Evolutionary conservation across 2,329 filamentous ascomycete genomes (phyloP), one percentile per base, ranked within the genome.

Genomic region (Colletotrichum acutatum): DNA sequence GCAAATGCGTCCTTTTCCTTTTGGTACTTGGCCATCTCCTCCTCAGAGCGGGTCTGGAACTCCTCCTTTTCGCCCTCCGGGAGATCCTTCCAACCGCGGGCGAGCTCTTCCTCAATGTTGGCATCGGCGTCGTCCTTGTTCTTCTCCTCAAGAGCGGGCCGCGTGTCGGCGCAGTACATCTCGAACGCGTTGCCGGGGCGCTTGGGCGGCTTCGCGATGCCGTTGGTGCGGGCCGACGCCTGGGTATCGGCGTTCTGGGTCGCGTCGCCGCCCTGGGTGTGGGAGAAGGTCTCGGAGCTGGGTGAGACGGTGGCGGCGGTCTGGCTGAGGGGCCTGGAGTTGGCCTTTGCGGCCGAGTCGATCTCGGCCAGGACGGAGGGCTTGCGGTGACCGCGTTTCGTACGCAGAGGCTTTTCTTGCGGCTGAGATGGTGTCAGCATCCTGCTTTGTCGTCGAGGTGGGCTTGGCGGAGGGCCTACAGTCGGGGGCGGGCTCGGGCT

Each of bases 401-500:
- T 91, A 37, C 93, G 90, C 75, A 95, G 84, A 34, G 93, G 93
- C 82, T 95, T 95, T 78, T 95, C 93, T 82, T 94, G 92, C 42
- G 93, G 93, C 92, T 94, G 80, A 78, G 74, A 74, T 72, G 68
- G 67, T 74, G 71, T 74, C 68, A 74, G 71, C 71, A 74, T 56
- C 70, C 71, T 71, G 68, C 71, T 68, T 74, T 74, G 67, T 62
- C 66, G 73, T 74, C 71, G 73, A 71, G 71, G 71, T 74, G 66
- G 73, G 63, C 65, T 72, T 64, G 73, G 61, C 42, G 54, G 61
- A 61, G 67, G 66, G 84, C 90, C 76, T 90, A 94, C 92, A 78
- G 93, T 95, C 56, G 93, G 93, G 28, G 93, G 93, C n/a, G 93
- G 93, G 78, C 92, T 94, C 7, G 92, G 93, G 80, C 92, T 94